Evolutionary conservation across 257 asterid genomes (phyloP).

Genomic region (Nicotiana obtusifolia): DNA sequence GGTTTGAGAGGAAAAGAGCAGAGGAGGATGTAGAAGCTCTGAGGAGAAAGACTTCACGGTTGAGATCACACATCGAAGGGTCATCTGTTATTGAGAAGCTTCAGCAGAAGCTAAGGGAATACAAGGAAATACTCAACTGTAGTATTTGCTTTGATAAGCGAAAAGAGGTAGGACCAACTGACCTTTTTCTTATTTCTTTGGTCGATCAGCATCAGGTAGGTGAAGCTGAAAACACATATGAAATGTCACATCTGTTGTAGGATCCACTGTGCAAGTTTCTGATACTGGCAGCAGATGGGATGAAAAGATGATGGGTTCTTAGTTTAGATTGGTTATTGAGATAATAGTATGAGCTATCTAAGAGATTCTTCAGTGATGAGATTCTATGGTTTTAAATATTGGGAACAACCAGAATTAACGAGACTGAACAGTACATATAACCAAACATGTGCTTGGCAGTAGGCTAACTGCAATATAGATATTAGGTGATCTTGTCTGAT

Average conservation of each 20-base stretch:
- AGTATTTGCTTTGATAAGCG: conserved; percentile 82
- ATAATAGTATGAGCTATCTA: not conserved
- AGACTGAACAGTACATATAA: not conserved
- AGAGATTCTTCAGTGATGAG: not conserved
- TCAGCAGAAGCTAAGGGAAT: conserved; percentile 71
- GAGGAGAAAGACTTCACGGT: conserved; percentile 55
- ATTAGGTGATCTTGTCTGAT: not conserved
- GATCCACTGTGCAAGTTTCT: conserved; percentile 10
- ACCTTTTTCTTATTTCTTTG: not conserved
- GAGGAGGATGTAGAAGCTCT: conserved; percentile 74
- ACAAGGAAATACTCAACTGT: conserved; percentile 86
- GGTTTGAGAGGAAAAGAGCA: conserved; percentile 81
- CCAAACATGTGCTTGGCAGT: not conserved
- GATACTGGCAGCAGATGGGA: not conserved
- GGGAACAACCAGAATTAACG: not conserved
- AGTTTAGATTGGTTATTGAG: not conserved
- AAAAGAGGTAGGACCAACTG: conserved; percentile 62
- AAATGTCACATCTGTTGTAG: not conserved
- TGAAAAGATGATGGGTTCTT: not conserved
- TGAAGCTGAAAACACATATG: not conserved
- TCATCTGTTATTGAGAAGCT: conserved; percentile 69
- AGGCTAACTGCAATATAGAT: not conserved
- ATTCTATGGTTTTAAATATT: not conserved
- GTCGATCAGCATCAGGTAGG: conserved; percentile 4
- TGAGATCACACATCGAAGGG: conserved; percentile 58